Percentiles rank a stretch among this genome's conserved stretches.
Conservation (phyloP, 2,329 filamentous ascomycete species). For the Paecilomyces formosus region DNA sequence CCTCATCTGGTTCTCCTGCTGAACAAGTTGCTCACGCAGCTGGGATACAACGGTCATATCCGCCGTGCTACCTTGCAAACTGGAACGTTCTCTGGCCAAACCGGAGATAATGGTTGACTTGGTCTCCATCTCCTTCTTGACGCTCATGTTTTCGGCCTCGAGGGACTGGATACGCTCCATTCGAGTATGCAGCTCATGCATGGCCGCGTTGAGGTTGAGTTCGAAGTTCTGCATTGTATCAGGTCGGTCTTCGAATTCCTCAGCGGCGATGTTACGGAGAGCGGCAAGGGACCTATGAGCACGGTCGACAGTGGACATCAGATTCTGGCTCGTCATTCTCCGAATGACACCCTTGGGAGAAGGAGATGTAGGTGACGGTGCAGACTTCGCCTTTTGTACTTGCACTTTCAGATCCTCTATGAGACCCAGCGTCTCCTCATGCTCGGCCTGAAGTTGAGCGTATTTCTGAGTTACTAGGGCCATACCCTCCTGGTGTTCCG, state of each 20-base stretch:
- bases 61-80: constrained; percentile 70
- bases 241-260: constrained; percentile 74
- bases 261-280: constrained; percentile 76
- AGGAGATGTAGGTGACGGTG: constrained; percentile 45
- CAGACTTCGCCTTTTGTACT: constrained; percentile 67
- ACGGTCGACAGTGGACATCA: constrained; percentile 72
- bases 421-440: constrained; percentile 73
- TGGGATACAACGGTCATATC: constrained; percentile 87
- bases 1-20: constrained; percentile 74
- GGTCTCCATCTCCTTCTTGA: constrained; percentile 92
- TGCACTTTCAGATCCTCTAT: constrained; percentile 89
- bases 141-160: constrained; percentile 71
- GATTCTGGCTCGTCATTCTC: constrained; percentile 84
- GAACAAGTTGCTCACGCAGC: constrained; percentile 79
- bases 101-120: constrained; percentile 96
- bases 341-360: constrained; percentile 65
- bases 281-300: constrained; percentile 87
- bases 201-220: constrained; percentile 79
- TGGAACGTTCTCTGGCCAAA: constrained; percentile 84
- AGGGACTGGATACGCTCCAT: constrained; percentile 86
- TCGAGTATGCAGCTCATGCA: constrained; percentile 81
- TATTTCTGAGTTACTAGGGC: constrained; percentile 69
- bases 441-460: constrained; percentile 71
- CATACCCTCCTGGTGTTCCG: constrained; percentile 71
- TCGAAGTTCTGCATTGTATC: constrained; percentile 91